A percentile compares a stretch with the other conserved stretches of the same genome.
These are phyloP conservation scores for Termitomyces sp. DNA, from an alignment of 768 basidiomycete species.

Conservation along the genomic window DNA sequence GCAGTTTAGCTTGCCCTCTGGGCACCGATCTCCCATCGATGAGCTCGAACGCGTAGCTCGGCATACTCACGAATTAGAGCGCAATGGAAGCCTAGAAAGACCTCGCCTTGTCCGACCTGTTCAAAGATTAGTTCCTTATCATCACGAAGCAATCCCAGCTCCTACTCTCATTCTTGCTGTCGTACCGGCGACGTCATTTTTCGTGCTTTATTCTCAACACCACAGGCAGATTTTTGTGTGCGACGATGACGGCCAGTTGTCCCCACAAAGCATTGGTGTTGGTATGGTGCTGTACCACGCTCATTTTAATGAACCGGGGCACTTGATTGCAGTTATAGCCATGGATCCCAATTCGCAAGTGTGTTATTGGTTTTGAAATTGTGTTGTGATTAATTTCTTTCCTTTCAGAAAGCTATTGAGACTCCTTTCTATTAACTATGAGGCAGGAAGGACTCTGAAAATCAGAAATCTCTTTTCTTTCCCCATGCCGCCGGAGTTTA, in stretches of 20 bases:
- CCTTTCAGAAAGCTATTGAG: no score
- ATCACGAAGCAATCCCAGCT: not conserved
- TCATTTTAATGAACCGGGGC: no score
- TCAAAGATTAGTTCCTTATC: not conserved
- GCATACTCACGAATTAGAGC: not conserved
- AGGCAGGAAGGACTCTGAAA: no score
- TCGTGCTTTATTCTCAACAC: not conserved
- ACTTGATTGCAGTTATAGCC: no score
- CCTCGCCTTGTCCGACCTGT: not conserved
- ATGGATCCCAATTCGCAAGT: no score
- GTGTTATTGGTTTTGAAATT: no score
- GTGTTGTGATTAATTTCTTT: no score
- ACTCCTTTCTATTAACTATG: no score
- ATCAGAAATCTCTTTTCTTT: no score
- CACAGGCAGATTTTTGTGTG: not conserved
- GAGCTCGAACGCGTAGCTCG: not conserved
- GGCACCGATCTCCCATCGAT: not conserved
- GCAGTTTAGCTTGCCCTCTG: not conserved
- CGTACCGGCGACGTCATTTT: not conserved
- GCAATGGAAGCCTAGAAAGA: not conserved
- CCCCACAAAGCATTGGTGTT: not conserved
- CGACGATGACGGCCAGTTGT: not conserved
- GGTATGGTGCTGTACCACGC: no score
- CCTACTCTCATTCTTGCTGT: not conserved
- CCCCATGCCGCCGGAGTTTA: no score